Evolutionary conservation across 2,329 filamentous ascomycete species (phyloP).

Genomic region (Biscogniauxia marginata): DNA sequence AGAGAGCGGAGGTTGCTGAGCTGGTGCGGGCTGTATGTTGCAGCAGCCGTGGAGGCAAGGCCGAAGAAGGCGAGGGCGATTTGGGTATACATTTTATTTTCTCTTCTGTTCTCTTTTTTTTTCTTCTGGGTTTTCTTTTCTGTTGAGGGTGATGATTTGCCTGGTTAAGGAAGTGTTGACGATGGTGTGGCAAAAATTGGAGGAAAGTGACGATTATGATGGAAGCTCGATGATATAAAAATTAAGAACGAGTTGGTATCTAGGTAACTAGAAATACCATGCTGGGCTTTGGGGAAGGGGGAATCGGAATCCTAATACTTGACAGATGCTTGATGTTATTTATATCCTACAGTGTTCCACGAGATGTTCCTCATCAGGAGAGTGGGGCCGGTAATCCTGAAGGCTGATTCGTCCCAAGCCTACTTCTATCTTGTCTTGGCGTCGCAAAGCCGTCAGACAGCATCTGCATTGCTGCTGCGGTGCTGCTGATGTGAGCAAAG

Average conservation of each 20-base stretch:
- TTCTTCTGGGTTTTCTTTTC: neutral
- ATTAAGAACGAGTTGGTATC: too few species aligned
- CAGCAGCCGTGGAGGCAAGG: constrained; percentile 19
- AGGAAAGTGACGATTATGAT: neutral
- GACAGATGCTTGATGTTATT: neutral
- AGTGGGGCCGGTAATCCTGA: neutral
- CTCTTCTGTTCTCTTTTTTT: neutral
- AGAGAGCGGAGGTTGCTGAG: constrained; percentile 14
- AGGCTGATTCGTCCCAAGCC: neutral
- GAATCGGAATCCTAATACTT: neutral
- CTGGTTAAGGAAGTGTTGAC: neutral
- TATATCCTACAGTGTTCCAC: neutral
- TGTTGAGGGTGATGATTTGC: neutral
- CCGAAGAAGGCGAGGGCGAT: constrained; percentile 14
- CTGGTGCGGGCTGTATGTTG: constrained; percentile 14
- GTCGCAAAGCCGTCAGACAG: neutral
- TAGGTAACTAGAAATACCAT: too few species aligned
- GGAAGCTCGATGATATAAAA: too few species aligned
- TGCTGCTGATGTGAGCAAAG: too few species aligned
- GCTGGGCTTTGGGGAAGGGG: too few species aligned
- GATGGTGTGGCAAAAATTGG: neutral
- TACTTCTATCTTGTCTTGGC: neutral
- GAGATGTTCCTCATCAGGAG: neutral
- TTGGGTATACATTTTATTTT: constrained; percentile 15
- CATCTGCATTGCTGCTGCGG: too few species aligned